These are phyloP conservation scores for Tolypocladium ophioglossoides DNA, from an alignment of 2,329 filamentous ascomycete species.

Conservation along the genomic window DNA sequence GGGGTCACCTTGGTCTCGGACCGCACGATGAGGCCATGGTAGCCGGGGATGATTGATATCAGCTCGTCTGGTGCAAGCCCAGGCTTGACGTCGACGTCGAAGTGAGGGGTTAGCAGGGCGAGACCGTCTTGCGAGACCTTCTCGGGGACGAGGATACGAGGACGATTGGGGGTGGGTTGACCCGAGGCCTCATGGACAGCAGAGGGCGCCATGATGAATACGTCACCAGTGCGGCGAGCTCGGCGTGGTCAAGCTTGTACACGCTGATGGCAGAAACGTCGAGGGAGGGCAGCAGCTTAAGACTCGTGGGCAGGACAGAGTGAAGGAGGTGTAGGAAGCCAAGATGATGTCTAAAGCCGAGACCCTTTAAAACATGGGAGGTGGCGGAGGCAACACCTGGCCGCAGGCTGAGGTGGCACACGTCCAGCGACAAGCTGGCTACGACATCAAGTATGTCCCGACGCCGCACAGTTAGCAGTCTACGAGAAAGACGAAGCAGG, in stretches of 20 bases:
- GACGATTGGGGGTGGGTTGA: constrained; percentile 9
- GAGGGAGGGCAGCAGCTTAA: not conserved
- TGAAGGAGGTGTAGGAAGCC: not conserved
- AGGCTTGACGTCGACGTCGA: constrained; percentile 59
- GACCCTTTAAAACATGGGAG: not conserved
- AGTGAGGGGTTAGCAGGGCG: constrained; percentile 52
- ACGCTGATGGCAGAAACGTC: not conserved
- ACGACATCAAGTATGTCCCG: no score
- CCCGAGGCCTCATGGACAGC: constrained; percentile 7
- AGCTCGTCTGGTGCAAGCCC: constrained; percentile 54
- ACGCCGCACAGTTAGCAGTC: not conserved
- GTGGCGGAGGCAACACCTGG: not conserved
- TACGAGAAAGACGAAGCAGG: not conserved
- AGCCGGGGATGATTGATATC: constrained; percentile 54
- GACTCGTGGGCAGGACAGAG: not conserved
- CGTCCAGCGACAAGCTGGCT: no score
- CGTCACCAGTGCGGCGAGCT: not conserved
- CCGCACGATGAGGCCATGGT: constrained; percentile 68
- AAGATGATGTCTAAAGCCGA: not conserved
- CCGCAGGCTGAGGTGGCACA: not conserved
- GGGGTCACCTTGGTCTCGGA: constrained; percentile 75
- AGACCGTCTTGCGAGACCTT: constrained; percentile 74
- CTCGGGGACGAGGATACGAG: constrained; percentile 61
- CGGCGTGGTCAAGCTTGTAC: not conserved
- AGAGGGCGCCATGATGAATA: constrained; percentile 14